A percentile compares a stretch with the other conserved stretches of the same genome.
These are phyloP conservation scores for Didymosphaeria variabile DNA, from an alignment of 2,329 filamentous ascomycete genomes.

Conservation along the genomic window DNA sequence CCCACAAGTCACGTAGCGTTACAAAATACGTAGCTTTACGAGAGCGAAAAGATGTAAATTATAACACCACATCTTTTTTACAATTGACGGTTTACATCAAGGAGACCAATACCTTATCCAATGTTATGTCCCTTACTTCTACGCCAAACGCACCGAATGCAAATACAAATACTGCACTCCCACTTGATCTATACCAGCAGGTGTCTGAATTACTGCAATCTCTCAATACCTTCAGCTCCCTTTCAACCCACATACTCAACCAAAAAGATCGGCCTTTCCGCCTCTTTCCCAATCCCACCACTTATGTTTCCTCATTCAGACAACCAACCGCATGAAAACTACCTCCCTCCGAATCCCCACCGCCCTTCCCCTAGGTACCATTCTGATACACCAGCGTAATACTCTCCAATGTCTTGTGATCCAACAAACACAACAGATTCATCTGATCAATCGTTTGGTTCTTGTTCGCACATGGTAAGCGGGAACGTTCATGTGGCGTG, in stretches of 20 bases:
- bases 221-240: not conserved
- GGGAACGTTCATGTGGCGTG: constrained; percentile 9
- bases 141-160: not conserved
- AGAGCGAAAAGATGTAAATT: too few relatives aligned
- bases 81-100: too few relatives aligned
- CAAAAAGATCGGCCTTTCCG: constrained; percentile 1
- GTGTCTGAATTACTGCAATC: too few relatives aligned
- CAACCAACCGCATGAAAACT: constrained; percentile 13
- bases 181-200: too few relatives aligned
- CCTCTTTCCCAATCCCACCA: too few relatives aligned
- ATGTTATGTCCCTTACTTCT: too few relatives aligned
- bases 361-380: not conserved
- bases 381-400: constrained; percentile 10
- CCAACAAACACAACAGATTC: constrained; percentile 15
- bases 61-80: too few relatives aligned
- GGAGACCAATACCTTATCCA: too few relatives aligned
- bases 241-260: constrained; percentile 7
- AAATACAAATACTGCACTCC: too few relatives aligned
- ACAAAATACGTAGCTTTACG: too few relatives aligned
- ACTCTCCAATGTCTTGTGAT: constrained; percentile 13
- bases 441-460: constrained; percentile 13
- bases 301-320: constrained; percentile 15
- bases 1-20: too few relatives aligned
- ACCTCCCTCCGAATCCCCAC: constrained; percentile 3
- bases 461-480: constrained; percentile 1